Evolutionary conservation across 2,329 filamentous ascomycete species (phyloP), one percentile per base, ranked within the genome.

Genomic region (Lachnellula suecica): DNA sequence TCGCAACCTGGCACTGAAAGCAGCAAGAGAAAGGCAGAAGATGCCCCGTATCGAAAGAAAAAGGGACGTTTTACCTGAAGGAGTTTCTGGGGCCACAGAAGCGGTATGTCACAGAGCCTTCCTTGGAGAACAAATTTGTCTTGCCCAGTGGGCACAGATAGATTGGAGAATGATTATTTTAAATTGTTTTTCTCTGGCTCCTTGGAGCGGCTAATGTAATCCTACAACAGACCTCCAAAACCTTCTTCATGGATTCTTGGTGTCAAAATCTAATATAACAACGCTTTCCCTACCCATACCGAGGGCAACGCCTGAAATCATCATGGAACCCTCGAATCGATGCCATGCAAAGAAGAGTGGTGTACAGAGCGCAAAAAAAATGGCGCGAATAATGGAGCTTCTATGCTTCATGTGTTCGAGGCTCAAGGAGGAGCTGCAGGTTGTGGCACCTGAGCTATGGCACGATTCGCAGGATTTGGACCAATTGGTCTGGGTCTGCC

Each of bases 291-390:
- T 53, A 53, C 59, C 63, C 61, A 55, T 53, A 44, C 60, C 59
- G 48, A 57, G 59, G 62, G 59, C 53, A 66, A 67, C 65, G 63
- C 65, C 64, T 56, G 43, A 50, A 58, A 57, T 42, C 47, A 48
- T 40, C 57, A 47, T 43, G 47, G 44, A 40, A 53, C 56, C 56
- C 61, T 56, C 15, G 44, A 59, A 59, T 27, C 41, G 61, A 57
- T 59, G 57, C 44, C 49, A 46, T 57, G 53, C 60, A 61, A 63
- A 47, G 31, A 60, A 58, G 44, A 49, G 41, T 62, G 57, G 52
- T 61, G 44, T 65, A 64, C 59, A 65, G 53, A 37, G 47, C 52
- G 51, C 50, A 34, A 40, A 44, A 47, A 38, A n/a, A 47, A 35
- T 49, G 51, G 49, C 53, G 42, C 46, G 27, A 27, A 48, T 20